Conservation (phyloP, 169 alveolate genomes). For the Besnoitia besnoiti region DNA sequence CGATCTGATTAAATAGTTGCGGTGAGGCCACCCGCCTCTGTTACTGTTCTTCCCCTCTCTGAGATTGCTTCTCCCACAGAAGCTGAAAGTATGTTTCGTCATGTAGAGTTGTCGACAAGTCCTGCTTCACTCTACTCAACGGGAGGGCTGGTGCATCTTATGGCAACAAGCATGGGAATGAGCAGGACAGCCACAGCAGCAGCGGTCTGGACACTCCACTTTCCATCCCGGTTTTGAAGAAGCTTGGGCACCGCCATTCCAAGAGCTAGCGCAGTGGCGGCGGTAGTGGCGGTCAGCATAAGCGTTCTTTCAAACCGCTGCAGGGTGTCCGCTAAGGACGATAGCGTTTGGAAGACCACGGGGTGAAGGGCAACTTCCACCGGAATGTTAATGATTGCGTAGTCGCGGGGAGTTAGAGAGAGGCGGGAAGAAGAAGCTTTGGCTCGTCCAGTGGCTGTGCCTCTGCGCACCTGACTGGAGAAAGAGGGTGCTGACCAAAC, state of each 20-base stretch:
- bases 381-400: constrained; percentile 33
- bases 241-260: constrained; percentile 4
- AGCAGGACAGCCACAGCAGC: constrained; percentile 32
- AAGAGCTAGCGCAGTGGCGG: constrained; percentile 23
- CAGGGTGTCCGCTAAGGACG: not conserved
- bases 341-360: constrained; percentile 5
- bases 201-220: not conserved
- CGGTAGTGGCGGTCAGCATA: not conserved
- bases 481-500: not conserved
- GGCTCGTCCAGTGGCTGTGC: not conserved
- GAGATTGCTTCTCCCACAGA: no score
- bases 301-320: not conserved
- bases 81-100: no score
- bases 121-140: not conserved
- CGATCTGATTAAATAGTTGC: no score
- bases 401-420: not conserved
- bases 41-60: no score
- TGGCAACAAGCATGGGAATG: not conserved
- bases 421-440: not conserved
- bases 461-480: not conserved
- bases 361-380: constrained; percentile 41
- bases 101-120: no score
- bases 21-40: no score
- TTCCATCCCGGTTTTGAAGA: not conserved
- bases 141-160: not conserved